Percentiles rank a stretch among this genome's conserved stretches.
Conservation (phyloP, 192 early-diverging fungal genomes). For the Mortierella antarctica region DNA sequence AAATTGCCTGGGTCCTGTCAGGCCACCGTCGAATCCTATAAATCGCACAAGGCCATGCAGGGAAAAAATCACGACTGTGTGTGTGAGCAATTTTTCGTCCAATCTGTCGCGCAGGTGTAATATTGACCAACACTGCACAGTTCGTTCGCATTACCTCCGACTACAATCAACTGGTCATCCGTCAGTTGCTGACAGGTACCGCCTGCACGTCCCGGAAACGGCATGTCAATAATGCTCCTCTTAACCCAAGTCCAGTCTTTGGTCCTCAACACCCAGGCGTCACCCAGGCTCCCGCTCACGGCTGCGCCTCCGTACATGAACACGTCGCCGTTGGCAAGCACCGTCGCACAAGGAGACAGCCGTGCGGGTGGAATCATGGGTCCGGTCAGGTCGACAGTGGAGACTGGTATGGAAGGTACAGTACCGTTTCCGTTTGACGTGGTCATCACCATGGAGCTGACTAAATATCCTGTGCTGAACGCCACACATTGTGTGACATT, state of each 20-base stretch:
- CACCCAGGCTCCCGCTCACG: constrained; percentile 1
- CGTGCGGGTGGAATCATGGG: constrained; percentile 3
- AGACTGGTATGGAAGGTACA: not conserved
- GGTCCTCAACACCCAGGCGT: constrained; percentile 26
- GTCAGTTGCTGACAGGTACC: constrained; percentile 21
- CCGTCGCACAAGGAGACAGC: constrained; percentile 15
- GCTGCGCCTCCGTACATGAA: constrained; percentile 46
- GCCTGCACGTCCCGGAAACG: constrained; percentile 21
- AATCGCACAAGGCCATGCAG: not conserved
- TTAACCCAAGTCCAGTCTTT: constrained; percentile 1
- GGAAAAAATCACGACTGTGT: not conserved
- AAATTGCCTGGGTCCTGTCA: constrained; percentile 14
- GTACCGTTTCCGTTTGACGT: not conserved
- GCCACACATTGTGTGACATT: not conserved
- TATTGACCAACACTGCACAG: not conserved
- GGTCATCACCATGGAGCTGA: constrained; percentile 10
- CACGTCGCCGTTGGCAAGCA: constrained; percentile 20
- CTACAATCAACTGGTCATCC: constrained; percentile 25
- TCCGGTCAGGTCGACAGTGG: not conserved
- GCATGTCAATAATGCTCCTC: not conserved
- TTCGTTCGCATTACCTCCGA: constrained; percentile 17
- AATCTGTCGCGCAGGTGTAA: not conserved
- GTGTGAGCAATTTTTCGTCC: not conserved
- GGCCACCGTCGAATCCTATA: constrained; percentile 6
- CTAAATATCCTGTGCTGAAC: constrained; percentile 19